Base-by-base conservation (phyloP, 345 rosid species). In the Lepidium sativum region DNA sequence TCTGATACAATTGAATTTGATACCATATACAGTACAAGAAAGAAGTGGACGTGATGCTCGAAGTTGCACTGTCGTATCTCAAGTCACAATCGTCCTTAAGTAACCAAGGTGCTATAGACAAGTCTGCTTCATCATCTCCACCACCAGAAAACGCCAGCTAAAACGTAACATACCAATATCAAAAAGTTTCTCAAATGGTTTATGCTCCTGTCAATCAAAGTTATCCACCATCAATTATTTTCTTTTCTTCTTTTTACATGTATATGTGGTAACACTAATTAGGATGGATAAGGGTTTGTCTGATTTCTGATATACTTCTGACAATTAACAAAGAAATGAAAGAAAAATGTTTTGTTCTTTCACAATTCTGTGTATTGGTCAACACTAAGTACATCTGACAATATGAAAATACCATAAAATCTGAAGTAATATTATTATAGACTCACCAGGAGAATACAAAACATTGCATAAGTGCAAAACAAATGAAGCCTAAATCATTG, bases 1-100 rank as follows among this genome's bases (percentile, higher is more conserved):
- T 34, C 39, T 54, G 68, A 54, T 65, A n/a, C 29, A 18, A 31
- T 16, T 39, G 23, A 11, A 41, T 76, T 58, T 58, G 21, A 18
- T 31, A 18, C 48, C 42, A 32, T 0, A 35, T 4, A 55, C 65
- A 87, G 98, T 87, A 84, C 85, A 89, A 92, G 87, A 92, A 86
- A 84, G 96, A 84, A 78, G 78, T 87, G 62, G 98, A 79, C 34
- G 11, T 81, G 78, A 82, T 90, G 92, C 63, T 84, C 44, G 88
- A 82, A 53, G 78, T 73, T 14, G 88, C 90, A 9, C 71, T 73
- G 14, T 56, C 76, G 5, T 70, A 37, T 61, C 58, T 82, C 50
- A 76, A 77, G 76, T 66, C 86, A 44, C 62, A 72, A 29, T 59
- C 45, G 0, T 56, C 72, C 29, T 29, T 63, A 44, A 73, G 16